Evolutionary conservation across 768 basidiomycete species (phyloP), one percentile per base, ranked within the genome.

Genomic region (Cystobasidium onofrii): DNA sequence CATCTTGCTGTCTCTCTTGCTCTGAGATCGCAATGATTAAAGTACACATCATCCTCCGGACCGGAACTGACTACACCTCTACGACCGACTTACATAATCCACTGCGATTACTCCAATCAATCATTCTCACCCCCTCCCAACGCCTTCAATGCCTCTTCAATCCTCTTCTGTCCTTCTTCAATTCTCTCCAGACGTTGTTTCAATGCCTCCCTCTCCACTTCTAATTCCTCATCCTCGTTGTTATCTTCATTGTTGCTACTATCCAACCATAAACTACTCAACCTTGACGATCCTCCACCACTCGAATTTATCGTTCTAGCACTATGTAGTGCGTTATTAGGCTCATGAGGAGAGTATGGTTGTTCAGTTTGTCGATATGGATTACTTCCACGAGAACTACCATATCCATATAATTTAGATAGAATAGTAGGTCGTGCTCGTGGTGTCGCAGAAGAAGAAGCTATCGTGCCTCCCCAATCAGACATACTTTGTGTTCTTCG

Each of bases 161-260:
- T 71, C 55, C 69, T 55, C 39, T 71, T 71, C 55, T 71, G 69
- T 23, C 69, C 69, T 25, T 71, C 69, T 18, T 71, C 69, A 29
- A 71, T 71, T 54, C 69, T 55, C 20, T 71, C 69, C 55, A 71
- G 29, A 1, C 69, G 23, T 36, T 60, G 54, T n/a, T 36, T 29
- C 10, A 71, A 18, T 34, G 25, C 69, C 25, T 67, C 65, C 10
- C 46, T 15, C 20, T 71, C 54, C 41, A 7, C 52, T 36, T 60
- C 69, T 10, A 34, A 36, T 31, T 67, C 43, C 18, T 64, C 34
- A 4, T 46, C 52, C 10, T 15, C 17, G 29, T 25, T 46, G 36
- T 27, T 46, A 36, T 25, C 57, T 39, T 15, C 57, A 9, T 61
- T n/a, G n/a, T 39, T 25, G 2, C 9, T 61, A 39, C 57, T 39